phyloP scores from a whole-genome alignment of 441 rosid genomes.

The Pelargonium fulgidum region DNA sequence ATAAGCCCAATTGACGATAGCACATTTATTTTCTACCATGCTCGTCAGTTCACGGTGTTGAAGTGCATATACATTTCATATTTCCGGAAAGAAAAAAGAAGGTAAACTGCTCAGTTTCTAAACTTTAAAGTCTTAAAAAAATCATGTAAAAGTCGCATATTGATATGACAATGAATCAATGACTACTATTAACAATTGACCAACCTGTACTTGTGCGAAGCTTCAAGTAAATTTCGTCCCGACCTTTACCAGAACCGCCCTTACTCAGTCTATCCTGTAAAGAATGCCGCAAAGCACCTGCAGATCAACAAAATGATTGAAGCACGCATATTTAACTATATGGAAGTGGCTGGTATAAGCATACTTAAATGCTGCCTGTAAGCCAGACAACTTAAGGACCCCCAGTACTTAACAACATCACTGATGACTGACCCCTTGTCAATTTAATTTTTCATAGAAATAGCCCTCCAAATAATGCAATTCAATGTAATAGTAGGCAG shows the following conservation, averaged over 20 bases:
- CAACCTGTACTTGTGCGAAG: conserved; percentile 88
- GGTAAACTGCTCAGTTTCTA: neutral
- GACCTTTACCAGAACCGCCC: conserved; percentile 64
- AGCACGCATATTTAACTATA: neutral
- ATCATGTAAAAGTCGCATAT: neutral
- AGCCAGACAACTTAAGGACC: neutral
- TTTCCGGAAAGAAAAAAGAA: too few species aligned
- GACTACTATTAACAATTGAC: neutral
- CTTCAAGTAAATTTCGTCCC: conserved; percentile 77
- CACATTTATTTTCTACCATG: too few species aligned
- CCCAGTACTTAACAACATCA: neutral
- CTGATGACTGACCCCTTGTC: neutral
- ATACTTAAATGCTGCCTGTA: neutral
- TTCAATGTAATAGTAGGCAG: neutral
- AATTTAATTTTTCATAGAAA: neutral
- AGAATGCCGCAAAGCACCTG: conserved; percentile 89
- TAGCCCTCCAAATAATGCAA: neutral
- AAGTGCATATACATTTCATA: too few species aligned
- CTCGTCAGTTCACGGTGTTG: too few species aligned
- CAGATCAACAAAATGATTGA: conserved; percentile 14
- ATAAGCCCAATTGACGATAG: too few species aligned
- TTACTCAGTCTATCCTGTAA: conserved; percentile 85
- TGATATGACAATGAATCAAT: neutral
- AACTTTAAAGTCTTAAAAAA: neutral
- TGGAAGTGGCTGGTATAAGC: neutral